Percentiles rank a stretch among this genome's conserved stretches.
Conservation (phyloP, 1,139 yeast species). For the Yamadazyma friedrichii region DNA sequence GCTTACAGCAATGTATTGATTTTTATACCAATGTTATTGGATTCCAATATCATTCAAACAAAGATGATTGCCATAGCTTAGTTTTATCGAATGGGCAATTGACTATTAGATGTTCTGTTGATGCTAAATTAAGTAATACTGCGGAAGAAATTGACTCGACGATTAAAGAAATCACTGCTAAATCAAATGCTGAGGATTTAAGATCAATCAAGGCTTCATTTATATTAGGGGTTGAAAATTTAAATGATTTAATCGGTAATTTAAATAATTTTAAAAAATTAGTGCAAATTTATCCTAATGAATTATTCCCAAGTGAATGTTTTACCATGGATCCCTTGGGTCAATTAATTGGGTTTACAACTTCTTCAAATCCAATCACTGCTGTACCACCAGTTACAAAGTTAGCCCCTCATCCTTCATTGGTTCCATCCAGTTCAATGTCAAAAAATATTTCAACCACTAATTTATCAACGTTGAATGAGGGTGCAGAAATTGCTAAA, state of each 20-base stretch:
- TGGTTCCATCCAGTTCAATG: slow-evolving; percentile 12
- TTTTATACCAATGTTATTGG: slow-evolving; percentile 51
- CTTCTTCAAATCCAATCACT: slow-evolving; percentile 56
- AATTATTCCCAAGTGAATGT: slow-evolving; percentile 63
- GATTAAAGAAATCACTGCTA: slow-evolving; percentile 22
- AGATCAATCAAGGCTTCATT: slow-evolving; percentile 45
- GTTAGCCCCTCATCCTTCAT: slow-evolving; percentile 14
- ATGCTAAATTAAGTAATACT: slow-evolving; percentile 25
- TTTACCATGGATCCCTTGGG: slow-evolving; percentile 72
- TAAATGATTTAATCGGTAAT: slow-evolving; percentile 33
- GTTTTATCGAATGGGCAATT: slow-evolving; percentile 31
- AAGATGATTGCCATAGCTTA: slow-evolving; percentile 26
- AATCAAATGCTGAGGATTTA: slow-evolving; percentile 45
- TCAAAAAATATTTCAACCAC: slow-evolving; percentile 17
- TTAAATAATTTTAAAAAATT: slow-evolving; percentile 27
- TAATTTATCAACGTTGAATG: slow-evolving; percentile 7
- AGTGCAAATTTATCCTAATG: slow-evolving; percentile 55
- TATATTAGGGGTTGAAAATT: slow-evolving; percentile 34
- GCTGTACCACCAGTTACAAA: slow-evolving; percentile 41
- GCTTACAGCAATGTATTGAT: slow-evolving; percentile 35
- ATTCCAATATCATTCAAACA: slow-evolving; percentile 30
- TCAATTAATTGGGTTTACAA: slow-evolving; percentile 63
- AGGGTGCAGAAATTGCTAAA: background rate
- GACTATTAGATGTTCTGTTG: slow-evolving; percentile 27
- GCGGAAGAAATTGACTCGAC: slow-evolving; percentile 25